Conservation (phyloP, 2,329 filamentous ascomycete species). For the Fusarium aywerte region DNA sequence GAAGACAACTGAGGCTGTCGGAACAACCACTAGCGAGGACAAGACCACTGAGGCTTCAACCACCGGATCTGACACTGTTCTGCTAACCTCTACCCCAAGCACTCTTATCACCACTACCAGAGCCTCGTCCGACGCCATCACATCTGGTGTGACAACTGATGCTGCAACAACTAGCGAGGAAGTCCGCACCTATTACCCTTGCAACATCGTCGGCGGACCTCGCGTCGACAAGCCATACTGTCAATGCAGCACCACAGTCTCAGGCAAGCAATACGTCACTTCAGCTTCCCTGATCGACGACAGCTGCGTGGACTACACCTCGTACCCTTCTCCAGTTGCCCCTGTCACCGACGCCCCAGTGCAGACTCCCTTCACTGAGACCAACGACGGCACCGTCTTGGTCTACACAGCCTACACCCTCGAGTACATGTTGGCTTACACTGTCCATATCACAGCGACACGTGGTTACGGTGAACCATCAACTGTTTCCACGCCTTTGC, state of each 20-base stretch:
- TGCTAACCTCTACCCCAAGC: background rate
- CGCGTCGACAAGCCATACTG: slow-evolving; percentile 10
- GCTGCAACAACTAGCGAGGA: background rate
- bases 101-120: background rate
- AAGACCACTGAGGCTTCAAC: background rate
- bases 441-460: background rate
- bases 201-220: slow-evolving; percentile 1
- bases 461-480: background rate
- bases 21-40: background rate
- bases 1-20: too few relatives aligned
- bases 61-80: background rate
- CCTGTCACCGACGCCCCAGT: slow-evolving; percentile 5
- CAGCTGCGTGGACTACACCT: background rate
- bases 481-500: slow-evolving; percentile 13
- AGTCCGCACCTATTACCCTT: slow-evolving; percentile 4
- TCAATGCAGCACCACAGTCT: slow-evolving; percentile 12
- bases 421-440: background rate
- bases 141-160: background rate
- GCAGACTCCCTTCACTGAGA: background rate
- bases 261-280: slow-evolving; percentile 3
- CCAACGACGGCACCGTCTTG: slow-evolving; percentile 11
- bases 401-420: slow-evolving; percentile 10
- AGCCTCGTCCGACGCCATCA: background rate
- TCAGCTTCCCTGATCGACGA: slow-evolving; percentile 1
- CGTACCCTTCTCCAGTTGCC: background rate